Evolutionary conservation across 2,329 filamentous ascomycete species (phyloP), one percentile per base, ranked within the genome.

Genomic region (Aspergillus versicolor): DNA sequence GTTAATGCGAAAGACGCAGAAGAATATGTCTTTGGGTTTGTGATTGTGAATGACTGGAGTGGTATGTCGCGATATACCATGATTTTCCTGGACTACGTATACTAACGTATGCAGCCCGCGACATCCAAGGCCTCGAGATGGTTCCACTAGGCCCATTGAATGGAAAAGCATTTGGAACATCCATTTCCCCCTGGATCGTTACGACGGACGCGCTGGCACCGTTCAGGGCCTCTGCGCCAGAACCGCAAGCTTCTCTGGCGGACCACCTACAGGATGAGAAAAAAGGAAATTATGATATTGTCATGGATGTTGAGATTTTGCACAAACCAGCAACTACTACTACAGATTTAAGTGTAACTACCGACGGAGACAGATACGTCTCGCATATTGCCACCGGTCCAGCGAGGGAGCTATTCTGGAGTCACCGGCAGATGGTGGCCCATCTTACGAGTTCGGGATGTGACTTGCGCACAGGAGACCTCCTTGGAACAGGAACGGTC

Each of bases 101-200:
- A 45, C 52, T 55, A 55, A 55, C 43, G 27, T 34, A 21, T 47
- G 3, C 19, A 64, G 65, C 65, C 4, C 63, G 70, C 5, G 85
- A 88, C 65, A 83, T 88, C 19, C 85, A 88, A 67, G 78, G 71
- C 0, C 73, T 83, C 21, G 85, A 88, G 62, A 87, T 87, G 84
- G 75, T 74, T 3, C 84, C 84, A 0, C 70, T 87, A 0, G 85
- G 85, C 0, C 85, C 85, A 0, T 78, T 87, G 52, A 85, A 86
- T 50, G 79, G 80, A 2, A 88, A 88, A 67, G 81, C 79, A 32
- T 85, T 87, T 43, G 80, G 78, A 6, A 88, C 84, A 0, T 79
- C 77, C 0, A 81, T 88, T 21, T 84, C 81, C 0, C 84, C 85
- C 0, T 88, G 85, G 85, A 73, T 88, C 12, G 69, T 88, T 3